Evolutionary conservation across 2,329 filamentous ascomycete genomes (phyloP).

Genomic region (Acrocalymma vagum): DNA sequence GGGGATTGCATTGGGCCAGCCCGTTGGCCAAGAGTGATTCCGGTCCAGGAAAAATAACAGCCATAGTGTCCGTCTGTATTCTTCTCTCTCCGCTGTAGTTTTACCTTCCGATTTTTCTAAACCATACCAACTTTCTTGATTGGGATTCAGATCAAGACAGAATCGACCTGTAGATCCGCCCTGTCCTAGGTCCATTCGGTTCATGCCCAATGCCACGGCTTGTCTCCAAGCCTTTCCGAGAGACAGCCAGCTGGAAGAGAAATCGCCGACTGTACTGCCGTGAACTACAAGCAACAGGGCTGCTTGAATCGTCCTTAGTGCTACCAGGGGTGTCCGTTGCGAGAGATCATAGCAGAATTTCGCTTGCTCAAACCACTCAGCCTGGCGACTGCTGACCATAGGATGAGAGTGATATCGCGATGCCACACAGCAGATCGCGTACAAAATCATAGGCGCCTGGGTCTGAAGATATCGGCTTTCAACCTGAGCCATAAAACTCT

Average conservation of each 20-base stretch:
- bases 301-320: conserved; percentile 35
- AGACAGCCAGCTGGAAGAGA: conserved; percentile 36
- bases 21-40: conserved; percentile 34
- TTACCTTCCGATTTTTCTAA: conserved; percentile 6
- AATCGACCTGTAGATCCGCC: conserved; percentile 2
- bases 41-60: conserved; percentile 41
- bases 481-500: conserved; percentile 23
- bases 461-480: conserved; percentile 21
- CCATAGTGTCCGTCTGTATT: conserved; percentile 39
- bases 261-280: conserved; percentile 34
- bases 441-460: conserved; percentile 30
- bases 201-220: conserved; percentile 33
- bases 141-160: not conserved
- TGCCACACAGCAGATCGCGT: conserved; percentile 36
- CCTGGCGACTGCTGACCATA: conserved; percentile 21
- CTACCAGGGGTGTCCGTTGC: conserved; percentile 21
- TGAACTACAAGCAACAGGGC: conserved; percentile 32
- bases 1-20: conserved; percentile 36
- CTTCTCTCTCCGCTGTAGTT: conserved; percentile 32
- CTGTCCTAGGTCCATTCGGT: conserved; percentile 33
- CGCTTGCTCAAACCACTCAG: conserved; percentile 39
- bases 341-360: conserved; percentile 37
- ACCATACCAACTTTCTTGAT: not conserved
- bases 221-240: conserved; percentile 45
- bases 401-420: conserved; percentile 31